A percentile compares a stretch with the other conserved stretches of the same genome.
Evolutionary conservation across 176 grass and related monocot genomes (phyloP).

Genomic region (Phyllostachys edulis): DNA sequence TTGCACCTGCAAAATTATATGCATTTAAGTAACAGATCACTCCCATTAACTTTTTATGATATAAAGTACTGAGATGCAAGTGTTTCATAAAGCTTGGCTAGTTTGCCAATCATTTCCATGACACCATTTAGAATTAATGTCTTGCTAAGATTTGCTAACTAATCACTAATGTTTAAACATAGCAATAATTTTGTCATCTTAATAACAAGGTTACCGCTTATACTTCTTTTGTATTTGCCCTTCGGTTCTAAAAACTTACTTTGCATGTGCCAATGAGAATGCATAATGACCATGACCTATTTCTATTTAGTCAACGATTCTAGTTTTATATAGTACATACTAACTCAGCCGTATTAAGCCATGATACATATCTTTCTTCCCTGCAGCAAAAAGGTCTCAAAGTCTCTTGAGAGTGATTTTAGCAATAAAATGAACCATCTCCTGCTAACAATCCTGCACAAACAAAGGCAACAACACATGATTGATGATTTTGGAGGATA

Average conservation of each 20-base stretch:
- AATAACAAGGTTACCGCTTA: not conserved
- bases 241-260: constrained; percentile 2
- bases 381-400: constrained; percentile 87
- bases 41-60: not conserved
- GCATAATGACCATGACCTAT: constrained; percentile 12
- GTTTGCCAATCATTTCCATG: constrained; percentile 8
- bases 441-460: constrained; percentile 58
- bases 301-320: not conserved
- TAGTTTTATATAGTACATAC: not conserved
- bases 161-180: not conserved
- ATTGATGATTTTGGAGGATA: constrained; percentile 70
- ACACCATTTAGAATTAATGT: not conserved
- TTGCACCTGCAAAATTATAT: constrained; percentile 20
- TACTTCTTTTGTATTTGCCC: not conserved
- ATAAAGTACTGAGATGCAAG: constrained; percentile 7
- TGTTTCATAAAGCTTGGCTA: constrained; percentile 1
- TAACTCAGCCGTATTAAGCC: not conserved
- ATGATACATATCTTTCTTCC: constrained; percentile 11
- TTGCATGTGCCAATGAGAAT: not conserved
- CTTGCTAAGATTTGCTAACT: not conserved
- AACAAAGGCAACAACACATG: constrained; percentile 57
- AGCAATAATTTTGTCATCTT: constrained; percentile 2
- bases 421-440: constrained; percentile 81
- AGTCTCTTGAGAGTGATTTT: constrained; percentile 88
- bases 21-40: constrained; percentile 7